Evolutionary conservation across 1,284 basidiomycete genomes (phyloP), one percentile per base, ranked within the genome.

Genomic region (Phlebopus sp.): DNA sequence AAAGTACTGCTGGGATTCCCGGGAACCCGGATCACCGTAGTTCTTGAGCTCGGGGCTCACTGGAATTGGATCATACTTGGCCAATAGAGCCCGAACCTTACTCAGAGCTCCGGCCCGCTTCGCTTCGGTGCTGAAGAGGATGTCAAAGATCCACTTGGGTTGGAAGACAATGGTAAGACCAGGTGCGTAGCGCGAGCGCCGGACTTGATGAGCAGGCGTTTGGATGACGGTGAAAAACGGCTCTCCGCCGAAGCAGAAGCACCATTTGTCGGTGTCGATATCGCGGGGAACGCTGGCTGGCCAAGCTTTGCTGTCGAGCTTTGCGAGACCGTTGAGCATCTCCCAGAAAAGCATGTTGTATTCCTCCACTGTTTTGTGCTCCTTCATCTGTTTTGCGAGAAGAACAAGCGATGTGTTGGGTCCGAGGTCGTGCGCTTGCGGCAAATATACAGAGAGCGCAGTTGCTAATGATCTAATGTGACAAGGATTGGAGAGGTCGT

Each of bases 61-160:
- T 21, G 55, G 46, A 14, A 59, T 57, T 8, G 58, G 56, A 15
- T 59, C 58, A 15, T 58, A 58, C 17, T 58, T 52, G 5, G 45
- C 43, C n/a, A 58, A 47, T 8, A 58, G 53, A 5, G 45, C 14
- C 6, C 58, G 52, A 32, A 58, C 56, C 36, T 58, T 59, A 4
- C 30, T 15, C 11, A 59, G 46, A 10, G 56, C 56, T 17, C 57
- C 57, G n/a, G 49, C 41, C 7, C 55, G 47, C 44, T 58, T 59
- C 9, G 55, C 56, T 4, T 59, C 53, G 11, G 21, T 50, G 41
- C 49, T 59, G 30, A 59, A 58, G 19, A 58, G 41, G n/a, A 59
- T 52, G 41, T 58, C 55, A 18, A 58, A 58, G 35, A 58, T 58
- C 56, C 56, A 59, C 35, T 58, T 59, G 6, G 56, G 56, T 25